Evolutionary conservation across 345 rosid species (phyloP).

Genomic region (Eucalyptus pauciflora): DNA sequence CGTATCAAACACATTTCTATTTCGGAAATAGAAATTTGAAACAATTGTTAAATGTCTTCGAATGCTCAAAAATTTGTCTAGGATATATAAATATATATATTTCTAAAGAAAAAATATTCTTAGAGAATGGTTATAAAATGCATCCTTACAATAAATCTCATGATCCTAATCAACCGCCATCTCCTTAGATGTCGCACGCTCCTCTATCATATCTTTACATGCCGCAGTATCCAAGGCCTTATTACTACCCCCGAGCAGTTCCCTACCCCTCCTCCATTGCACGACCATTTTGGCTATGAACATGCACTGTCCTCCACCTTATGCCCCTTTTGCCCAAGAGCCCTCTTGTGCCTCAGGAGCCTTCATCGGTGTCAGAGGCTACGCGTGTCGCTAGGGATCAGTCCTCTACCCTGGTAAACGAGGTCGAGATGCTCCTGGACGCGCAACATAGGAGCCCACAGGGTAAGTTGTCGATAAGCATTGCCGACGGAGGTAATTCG

Average conservation of each 20-base stretch:
- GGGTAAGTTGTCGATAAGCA: not conserved
- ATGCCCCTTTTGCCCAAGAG: not conserved
- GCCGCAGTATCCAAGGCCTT: not conserved
- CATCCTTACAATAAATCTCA: not conserved
- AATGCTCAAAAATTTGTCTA: too few relatives aligned
- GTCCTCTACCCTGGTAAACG: not conserved
- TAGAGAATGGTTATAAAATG: rapidly evolving
- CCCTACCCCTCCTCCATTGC: not conserved
- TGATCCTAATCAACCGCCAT: not conserved
- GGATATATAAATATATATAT: too few relatives aligned
- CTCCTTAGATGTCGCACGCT: not conserved
- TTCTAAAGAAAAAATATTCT: too few relatives aligned
- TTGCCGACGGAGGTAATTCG: not conserved
- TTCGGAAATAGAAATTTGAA: too few relatives aligned
- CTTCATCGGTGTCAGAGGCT: not conserved
- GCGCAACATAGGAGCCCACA: not conserved
- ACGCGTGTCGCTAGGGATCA: not conserved
- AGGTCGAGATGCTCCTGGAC: not conserved
- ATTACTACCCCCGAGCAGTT: not conserved
- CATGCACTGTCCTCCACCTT: not conserved
- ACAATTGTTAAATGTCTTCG: rapidly evolving
- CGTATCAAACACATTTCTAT: rapidly evolving
- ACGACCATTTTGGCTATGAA: not conserved
- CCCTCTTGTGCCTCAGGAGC: not conserved
- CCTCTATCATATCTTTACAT: not conserved